Conservation (phyloP, 164 flowering plant genomes). For the Macadamia tetraphylla region DNA sequence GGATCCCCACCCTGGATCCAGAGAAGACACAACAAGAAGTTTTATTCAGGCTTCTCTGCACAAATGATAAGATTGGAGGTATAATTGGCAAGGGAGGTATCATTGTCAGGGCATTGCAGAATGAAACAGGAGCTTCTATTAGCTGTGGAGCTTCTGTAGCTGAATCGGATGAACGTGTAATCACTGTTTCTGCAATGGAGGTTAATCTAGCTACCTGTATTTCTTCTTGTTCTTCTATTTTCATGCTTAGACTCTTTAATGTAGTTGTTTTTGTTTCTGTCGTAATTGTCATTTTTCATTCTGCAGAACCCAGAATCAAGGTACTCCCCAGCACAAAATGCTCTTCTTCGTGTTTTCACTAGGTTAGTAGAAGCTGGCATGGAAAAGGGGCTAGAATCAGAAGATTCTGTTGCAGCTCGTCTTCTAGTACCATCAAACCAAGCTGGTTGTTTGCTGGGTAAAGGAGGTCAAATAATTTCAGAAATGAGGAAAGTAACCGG, state of each 20-base stretch:
- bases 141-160: constrained; percentile 45
- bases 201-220: constrained; percentile 29
- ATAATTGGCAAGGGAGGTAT: constrained; percentile 83
- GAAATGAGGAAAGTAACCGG: constrained; percentile 77
- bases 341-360: constrained; percentile 53
- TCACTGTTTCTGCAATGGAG: constrained; percentile 73
- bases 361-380: constrained; percentile 50
- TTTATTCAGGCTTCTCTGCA: constrained; percentile 54
- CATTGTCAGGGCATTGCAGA: constrained; percentile 57
- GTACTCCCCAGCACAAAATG: constrained; percentile 74
- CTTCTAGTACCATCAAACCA: constrained; percentile 57
- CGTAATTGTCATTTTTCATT: constrained; percentile 9
- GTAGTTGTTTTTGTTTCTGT: background rate
- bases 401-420: constrained; percentile 42
- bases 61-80: constrained; percentile 66
- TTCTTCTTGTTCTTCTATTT: background rate
- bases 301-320: constrained; percentile 49
- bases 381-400: constrained; percentile 46
- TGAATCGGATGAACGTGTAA: constrained; percentile 64
- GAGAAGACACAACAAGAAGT: constrained; percentile 42
- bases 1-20: constrained; percentile 20
- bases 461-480: constrained; percentile 70
- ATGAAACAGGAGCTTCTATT: constrained; percentile 72
- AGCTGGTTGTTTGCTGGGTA: constrained; percentile 84
- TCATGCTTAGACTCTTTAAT: background rate